A percentile compares a stretch with the other conserved stretches of the same genome.
These are phyloP conservation scores for Phyllosticta citriasiana DNA, from an alignment of 2,329 filamentous ascomycete genomes.

Conservation along the genomic window DNA sequence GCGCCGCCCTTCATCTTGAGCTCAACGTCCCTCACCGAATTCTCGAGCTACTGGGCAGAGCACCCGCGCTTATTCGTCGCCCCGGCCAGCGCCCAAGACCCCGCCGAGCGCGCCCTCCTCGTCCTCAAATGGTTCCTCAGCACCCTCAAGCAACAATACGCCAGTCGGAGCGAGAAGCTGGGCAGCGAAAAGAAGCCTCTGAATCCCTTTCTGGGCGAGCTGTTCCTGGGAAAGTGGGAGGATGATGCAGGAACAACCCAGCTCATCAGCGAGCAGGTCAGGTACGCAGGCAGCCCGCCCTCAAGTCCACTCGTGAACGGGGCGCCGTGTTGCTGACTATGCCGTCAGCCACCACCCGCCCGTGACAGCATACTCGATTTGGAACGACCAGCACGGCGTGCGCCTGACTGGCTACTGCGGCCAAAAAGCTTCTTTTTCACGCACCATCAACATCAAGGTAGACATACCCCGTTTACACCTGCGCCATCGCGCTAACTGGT, in stretches of 20 bases:
- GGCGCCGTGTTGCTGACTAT: background rate
- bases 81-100: slow-evolving; percentile 67
- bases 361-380: slow-evolving; percentile 87
- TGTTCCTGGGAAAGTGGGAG: slow-evolving; percentile 87
- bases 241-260: slow-evolving; percentile 73
- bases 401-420: slow-evolving; percentile 77
- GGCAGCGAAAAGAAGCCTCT: slow-evolving; percentile 96
- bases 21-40: slow-evolving; percentile 45
- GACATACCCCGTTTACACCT: background rate
- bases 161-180: slow-evolving; percentile 62
- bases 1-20: slow-evolving; percentile 47
- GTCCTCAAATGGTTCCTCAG: slow-evolving; percentile 97
- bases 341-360: slow-evolving; percentile 69
- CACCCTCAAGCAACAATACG: slow-evolving; percentile 81
- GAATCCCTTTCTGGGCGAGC: slow-evolving; percentile 90
- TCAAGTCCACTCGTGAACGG: background rate
- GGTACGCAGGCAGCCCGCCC: slow-evolving; percentile 32
- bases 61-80: slow-evolving; percentile 62
- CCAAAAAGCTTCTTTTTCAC: slow-evolving; percentile 89
- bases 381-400: slow-evolving; percentile 75
- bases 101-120: slow-evolving; percentile 70
- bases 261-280: slow-evolving; percentile 89
- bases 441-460: slow-evolving; percentile 80
- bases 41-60: slow-evolving; percentile 49
- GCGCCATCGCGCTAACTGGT: background rate